Conservation (phyloP, 805 yeast species). For the Schizosaccharomyces japonicus region DNA sequence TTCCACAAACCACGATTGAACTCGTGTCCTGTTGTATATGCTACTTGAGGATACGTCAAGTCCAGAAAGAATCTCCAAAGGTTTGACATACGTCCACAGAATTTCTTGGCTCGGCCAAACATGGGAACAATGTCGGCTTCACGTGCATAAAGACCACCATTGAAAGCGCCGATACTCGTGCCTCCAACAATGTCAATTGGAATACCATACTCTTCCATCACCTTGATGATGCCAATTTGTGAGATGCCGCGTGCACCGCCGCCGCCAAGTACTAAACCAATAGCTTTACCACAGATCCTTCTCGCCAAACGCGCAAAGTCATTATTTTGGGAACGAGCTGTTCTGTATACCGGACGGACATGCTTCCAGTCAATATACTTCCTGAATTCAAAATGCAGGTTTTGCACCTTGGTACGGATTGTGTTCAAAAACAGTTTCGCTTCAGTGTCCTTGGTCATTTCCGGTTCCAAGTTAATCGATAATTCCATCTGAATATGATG, state of each 20-base stretch:
- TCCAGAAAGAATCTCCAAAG: constrained; percentile 69
- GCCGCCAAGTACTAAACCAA: constrained; percentile 86
- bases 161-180: constrained; percentile 85
- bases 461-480: not conserved
- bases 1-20: constrained; percentile 96
- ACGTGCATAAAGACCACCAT: constrained; percentile 83
- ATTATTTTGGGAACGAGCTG: constrained; percentile 39
- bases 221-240: constrained; percentile 76
- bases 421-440: not conserved
- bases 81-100: constrained; percentile 59
- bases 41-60: constrained; percentile 76
- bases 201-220: constrained; percentile 73
- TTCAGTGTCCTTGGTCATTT: not conserved
- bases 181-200: constrained; percentile 92
- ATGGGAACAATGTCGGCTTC: constrained; percentile 81
- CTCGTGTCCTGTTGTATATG: constrained; percentile 92
- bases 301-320: constrained; percentile 81
- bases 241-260: constrained; percentile 93
- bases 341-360: constrained; percentile 15
- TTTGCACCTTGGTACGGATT: constrained; percentile 13
- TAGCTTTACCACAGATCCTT: constrained; percentile 72
- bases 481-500: constrained; percentile 65
- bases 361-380: constrained; percentile 12
- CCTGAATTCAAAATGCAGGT: constrained; percentile 15
- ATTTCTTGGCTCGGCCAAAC: constrained; percentile 70